Conservation (phyloP, 2,329 filamentous ascomycete species). For the Corinectria fuckeliana region DNA sequence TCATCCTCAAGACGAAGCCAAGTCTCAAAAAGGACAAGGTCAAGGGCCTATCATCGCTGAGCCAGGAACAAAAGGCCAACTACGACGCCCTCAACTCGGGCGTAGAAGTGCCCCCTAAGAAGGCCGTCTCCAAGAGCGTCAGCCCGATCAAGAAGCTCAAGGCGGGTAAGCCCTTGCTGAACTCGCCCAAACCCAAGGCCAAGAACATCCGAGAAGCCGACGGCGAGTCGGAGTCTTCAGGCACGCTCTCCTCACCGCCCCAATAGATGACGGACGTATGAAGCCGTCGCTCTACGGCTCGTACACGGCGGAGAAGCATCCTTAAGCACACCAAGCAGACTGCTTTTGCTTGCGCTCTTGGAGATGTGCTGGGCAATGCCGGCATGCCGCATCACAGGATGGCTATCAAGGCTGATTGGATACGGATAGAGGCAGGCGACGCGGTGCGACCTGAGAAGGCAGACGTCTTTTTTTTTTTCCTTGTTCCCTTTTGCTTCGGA, state of each 20-base stretch:
- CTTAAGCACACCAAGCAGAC: neutral
- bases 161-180: conserved; percentile 53
- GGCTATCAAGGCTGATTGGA: conserved; percentile 29
- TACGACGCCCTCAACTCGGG: conserved; percentile 36
- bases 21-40: conserved; percentile 61
- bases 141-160: conserved; percentile 53
- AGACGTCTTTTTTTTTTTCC: neutral
- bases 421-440: conserved; percentile 36
- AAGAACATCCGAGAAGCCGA: conserved; percentile 55
- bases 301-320: neutral
- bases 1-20: conserved; percentile 61
- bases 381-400: conserved; percentile 9
- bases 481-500: neutral
- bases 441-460: conserved; percentile 20
- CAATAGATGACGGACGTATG: conserved; percentile 14
- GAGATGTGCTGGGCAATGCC: neutral
- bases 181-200: conserved; percentile 55
- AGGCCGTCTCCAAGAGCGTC: conserved; percentile 44
- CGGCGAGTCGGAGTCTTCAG: conserved; percentile 62
- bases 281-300: neutral
- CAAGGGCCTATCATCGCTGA: conserved; percentile 58
- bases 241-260: conserved; percentile 59
- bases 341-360: neutral
- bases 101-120: conserved; percentile 45
- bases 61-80: conserved; percentile 54